Percentiles rank a stretch among this genome's conserved stretches.
phyloP scores from a whole-genome alignment of 768 basidiomycete species.

The Kwoniella dejecticola region DNA sequence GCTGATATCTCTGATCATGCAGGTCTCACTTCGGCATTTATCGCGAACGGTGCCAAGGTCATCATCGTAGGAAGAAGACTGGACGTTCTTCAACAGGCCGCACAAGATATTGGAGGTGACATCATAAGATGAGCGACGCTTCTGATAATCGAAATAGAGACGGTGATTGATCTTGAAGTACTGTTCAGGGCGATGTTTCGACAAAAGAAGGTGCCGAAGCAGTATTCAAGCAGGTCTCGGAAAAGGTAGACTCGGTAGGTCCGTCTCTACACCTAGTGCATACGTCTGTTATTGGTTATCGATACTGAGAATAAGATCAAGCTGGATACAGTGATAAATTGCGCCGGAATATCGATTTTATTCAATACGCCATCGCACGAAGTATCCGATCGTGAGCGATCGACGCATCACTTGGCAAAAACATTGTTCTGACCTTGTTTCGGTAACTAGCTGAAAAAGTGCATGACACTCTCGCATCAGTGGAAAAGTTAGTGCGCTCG shows the following conservation, averaged over 20 bases:
- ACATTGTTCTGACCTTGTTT: no score
- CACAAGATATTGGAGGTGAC: conserved; percentile 35
- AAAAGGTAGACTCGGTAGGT: conserved; percentile 15
- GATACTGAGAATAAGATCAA: neutral
- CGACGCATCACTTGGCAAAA: no score
- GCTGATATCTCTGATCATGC: conserved; percentile 5
- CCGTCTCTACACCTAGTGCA: neutral
- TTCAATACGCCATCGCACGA: conserved; percentile 21
- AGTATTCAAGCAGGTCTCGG: conserved; percentile 20
- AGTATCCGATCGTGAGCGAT: conserved; percentile 39
- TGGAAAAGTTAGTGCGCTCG: conserved; percentile 39
- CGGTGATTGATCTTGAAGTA: no score
- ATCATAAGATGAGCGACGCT: no score
- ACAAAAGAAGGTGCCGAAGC: conserved; percentile 25
- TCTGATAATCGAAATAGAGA: no score
- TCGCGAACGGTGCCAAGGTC: conserved; percentile 42
- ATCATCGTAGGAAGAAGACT: conserved; percentile 45
- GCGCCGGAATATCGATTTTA: conserved; percentile 33
- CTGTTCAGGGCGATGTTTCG: conserved; percentile 35
- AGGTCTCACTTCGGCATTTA: conserved; percentile 39
- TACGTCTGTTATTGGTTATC: neutral
- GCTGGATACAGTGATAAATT: conserved; percentile 41
- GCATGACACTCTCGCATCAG: conserved; percentile 24
- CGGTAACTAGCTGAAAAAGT: conserved; percentile 34
- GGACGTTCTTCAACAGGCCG: conserved; percentile 39